Evolutionary conservation across 2,329 filamentous ascomycete genomes (phyloP).

Genomic region (Thyridium curvatum): DNA sequence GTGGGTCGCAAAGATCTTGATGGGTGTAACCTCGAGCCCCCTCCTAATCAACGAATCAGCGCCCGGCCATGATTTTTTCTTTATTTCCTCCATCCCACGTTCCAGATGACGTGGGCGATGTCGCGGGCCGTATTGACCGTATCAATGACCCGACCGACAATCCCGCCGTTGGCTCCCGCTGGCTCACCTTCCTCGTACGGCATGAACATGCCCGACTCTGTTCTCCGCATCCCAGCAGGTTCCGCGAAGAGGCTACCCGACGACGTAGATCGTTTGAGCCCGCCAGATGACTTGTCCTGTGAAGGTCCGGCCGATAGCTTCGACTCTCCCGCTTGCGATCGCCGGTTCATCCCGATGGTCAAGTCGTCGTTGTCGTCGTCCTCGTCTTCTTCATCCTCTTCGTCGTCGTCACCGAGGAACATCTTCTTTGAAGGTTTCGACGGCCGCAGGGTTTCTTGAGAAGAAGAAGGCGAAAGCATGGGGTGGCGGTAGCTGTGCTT

Average conservation of each 20-base stretch:
- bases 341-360: constrained; percentile 17
- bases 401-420: constrained; percentile 55
- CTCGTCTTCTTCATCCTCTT: constrained; percentile 51
- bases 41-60: constrained; percentile 11
- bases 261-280: constrained; percentile 43
- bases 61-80: constrained; percentile 1
- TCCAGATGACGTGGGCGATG: constrained; percentile 67
- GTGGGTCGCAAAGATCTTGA: not conserved
- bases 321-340: constrained; percentile 12
- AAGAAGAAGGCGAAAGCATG: constrained; percentile 64
- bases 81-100: constrained; percentile 58
- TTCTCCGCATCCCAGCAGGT: constrained; percentile 63
- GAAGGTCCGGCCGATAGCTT: constrained; percentile 8
- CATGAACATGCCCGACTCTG: constrained; percentile 87
- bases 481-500: constrained; percentile 53
- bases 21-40: not conserved
- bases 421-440: constrained; percentile 60
- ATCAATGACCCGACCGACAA: constrained; percentile 76
- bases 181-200: constrained; percentile 71
- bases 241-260: constrained; percentile 42
- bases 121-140: constrained; percentile 69
- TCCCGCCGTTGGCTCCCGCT: constrained; percentile 49
- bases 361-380: constrained; percentile 21
- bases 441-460: constrained; percentile 75
- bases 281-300: constrained; percentile 15